Base-by-base conservation (phyloP, 164 flowering plant species). In the Macadamia integrifolia region DNA sequence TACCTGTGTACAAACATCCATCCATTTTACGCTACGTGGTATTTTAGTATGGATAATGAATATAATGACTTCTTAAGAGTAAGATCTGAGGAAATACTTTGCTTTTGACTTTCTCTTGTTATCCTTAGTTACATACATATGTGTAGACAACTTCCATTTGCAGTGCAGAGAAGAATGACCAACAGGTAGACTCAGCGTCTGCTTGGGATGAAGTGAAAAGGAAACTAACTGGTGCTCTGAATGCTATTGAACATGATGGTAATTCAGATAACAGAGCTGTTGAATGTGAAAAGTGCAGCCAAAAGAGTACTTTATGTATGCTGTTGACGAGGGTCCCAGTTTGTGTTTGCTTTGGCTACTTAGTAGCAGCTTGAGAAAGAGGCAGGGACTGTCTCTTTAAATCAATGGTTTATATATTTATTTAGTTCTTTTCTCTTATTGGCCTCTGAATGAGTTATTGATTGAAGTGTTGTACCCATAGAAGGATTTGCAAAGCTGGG, bases 311-410 rank as follows among this genome's bases (percentile, higher is more conserved):
- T 62, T 72, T 87, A 70, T 87, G 89, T 75, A 67, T 83, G 95
- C 95, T 48, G 61, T 94, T 71, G 80, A 84, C 68, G 86, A 80
- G 60, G 88, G 85, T 70, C 95, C 95, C 53, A 84, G 90, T 74
- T 74, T 92, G 35, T 78, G 92, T 32, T 79, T 92, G 86, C 87
- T 92, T 72, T 85, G 84, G 79, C 92, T 75, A 84, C 88, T 72
- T 76, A 84, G 77, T 83, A 83, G 74, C 82, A 68, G 67, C 87
- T 92, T 58, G 87, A 89, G 75, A 80, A 92, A 80, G 92, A 88
- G 97, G 99, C 78, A 86, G 73, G 89, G 80, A 69, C 68, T 75
- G 64, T 77, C 70, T 74, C 52, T 67, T 53, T 12, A 35, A 43
- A 56, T 52, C 62, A 53, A 64, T 43, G n/a, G 5, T 48, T 23